Evolutionary conservation across 2,329 filamentous ascomycete genomes (phyloP), one percentile per base, ranked within the genome.

Genomic region (Clarireedia monteithiana): DNA sequence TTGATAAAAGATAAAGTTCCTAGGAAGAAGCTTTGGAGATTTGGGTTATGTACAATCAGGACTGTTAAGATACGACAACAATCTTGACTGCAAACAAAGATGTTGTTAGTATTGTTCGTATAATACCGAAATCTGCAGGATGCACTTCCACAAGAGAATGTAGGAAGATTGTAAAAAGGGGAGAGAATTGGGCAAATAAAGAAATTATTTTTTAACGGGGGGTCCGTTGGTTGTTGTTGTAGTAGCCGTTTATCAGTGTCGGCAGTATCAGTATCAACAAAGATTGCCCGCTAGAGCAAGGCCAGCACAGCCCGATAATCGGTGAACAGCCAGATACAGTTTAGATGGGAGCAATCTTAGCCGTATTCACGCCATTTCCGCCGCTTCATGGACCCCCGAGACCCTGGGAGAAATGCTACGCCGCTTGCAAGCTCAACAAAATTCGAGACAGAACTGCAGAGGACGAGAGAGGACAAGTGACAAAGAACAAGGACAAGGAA

Each of bases 41-140:
- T 27, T 36, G 38, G 36, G 51, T 17, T 51, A 46, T 56, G 49
- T 56, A 54, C 34, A 54, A 30, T 49, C 26, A 30, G 39, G 3
- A 15, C 30, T 15, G 24, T 20, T 10, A 7, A 36, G 10, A 10
- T 44, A 20, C 23, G 38, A 26, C 23, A 27, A 27, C 40, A 36
- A 48, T 49, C 24, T 34, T 42, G 52, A 49, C 36, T 53, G 45
- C 40, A 42, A 45, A 54, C 36, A 54, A 54, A 54, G 52, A 50
- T 50, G 5, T 30, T 20, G 9, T 12, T 55, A 50, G 46, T 50
- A 55, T 50, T 55, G 53, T 55, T 55, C 52, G 15, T 39, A 40
- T 9, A 23, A 24, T 44, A 44, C 23, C 12, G 20, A 27, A 15
- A 47, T 47, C 48, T n/a, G 39, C 9, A 48, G 26, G 30, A 27